Base-by-base conservation (phyloP, 768 basidiomycete species). In the Boletus rex-veris region DNA sequence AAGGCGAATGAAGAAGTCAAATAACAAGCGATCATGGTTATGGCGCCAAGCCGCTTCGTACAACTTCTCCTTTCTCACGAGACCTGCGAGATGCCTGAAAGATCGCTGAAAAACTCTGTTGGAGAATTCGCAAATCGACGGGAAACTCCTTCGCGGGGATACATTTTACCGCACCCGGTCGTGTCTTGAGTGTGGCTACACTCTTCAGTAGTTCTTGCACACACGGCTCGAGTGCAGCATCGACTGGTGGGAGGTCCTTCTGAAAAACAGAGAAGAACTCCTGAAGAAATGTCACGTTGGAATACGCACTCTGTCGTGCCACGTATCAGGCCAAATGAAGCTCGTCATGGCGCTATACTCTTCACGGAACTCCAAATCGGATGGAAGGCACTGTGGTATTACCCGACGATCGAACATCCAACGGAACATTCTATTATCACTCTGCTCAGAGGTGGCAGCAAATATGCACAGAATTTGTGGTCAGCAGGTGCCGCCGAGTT, bases 391-490 rank as follows among this genome's bases (percentile, higher is more conserved):
- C 33, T 49, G 55, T 8, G 56, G 56, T 15, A 45, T 36, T 9
- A 57, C 51, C 10, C 30, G 46, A 19, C 55, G 55, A 39, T 57
- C 55, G 3, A 57, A 57, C 55, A 57, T 57, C 55, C 55, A 57
- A 3, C 42, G 46, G 46, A 53, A 57, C 19, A 57, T 18, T 9
- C 52, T 15, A 18, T 39, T 3, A 11, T 55, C 50, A 7, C 42
- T 16, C 8, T 44, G 21, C 41, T 53, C 46, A 1, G 19, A 15
- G 0, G 51, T 57, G 14, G 55, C 55, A 12, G 51, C 55, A 48
- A 57, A 57, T 24, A 52, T 57, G 15, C 37, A 35, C 6, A 18
- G 5, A 10, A 10, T 15, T 1, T 16, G 1, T 21, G 36, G 11
- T 52, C 9, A 42, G 19, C 21, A 1, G 12, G 12, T 4, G 7